These are phyloP conservation scores for Calamus simplicifolius DNA, from an alignment of 176 grass and related monocot species.

Conservation along the genomic window DNA sequence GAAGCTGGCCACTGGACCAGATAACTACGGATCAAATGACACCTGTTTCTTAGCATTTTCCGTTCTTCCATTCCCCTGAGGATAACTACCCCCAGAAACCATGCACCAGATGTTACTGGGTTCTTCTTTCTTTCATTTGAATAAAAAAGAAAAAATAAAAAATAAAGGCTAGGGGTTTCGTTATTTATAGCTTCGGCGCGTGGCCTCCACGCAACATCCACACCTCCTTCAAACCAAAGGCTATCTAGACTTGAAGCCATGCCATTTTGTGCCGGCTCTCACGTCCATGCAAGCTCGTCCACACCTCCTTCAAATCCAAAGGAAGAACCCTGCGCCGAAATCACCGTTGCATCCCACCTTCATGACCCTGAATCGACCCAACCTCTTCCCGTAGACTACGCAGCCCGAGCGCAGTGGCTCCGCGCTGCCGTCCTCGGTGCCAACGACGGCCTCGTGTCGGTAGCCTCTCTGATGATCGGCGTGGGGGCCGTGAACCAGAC, in stretches of 20 bases:
- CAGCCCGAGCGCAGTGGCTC: constrained; percentile 3
- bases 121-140: too few relatives aligned
- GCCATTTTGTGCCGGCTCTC: not conserved
- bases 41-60: too few relatives aligned
- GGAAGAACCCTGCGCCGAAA: not conserved
- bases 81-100: too few relatives aligned
- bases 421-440: constrained; percentile 13
- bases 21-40: too few relatives aligned
- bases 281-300: not conserved
- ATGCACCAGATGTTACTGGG: too few relatives aligned
- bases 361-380: not conserved
- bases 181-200: constrained; percentile 1
- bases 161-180: too few relatives aligned
- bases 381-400: not conserved
- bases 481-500: constrained; percentile 16
- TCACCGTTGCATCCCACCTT: not conserved
- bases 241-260: not conserved
- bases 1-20: too few relatives aligned
- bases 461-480: constrained; percentile 15
- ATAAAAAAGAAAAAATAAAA: too few relatives aligned
- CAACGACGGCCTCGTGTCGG: constrained; percentile 16
- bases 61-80: too few relatives aligned
- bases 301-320: not conserved
- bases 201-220: not conserved
- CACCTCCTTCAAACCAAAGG: too few relatives aligned